A percentile compares a stretch with the other conserved stretches of the same genome.
Evolutionary conservation across 1,284 basidiomycete species (phyloP).

Genomic region (Mycosarcoma maydis): DNA sequence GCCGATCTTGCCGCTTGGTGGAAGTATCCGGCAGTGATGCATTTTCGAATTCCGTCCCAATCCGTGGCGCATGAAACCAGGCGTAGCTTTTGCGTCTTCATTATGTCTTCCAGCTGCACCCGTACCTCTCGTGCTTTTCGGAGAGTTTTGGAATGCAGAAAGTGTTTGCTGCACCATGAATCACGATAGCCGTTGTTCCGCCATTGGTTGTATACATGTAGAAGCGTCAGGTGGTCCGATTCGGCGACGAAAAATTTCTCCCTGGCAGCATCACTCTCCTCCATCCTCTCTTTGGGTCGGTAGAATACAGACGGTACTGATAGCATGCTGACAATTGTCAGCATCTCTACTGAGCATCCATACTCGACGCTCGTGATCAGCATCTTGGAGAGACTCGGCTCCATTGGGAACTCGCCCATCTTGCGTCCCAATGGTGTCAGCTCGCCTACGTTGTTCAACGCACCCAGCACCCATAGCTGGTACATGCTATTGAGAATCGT

Average conservation of each 20-base stretch:
- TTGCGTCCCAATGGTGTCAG: slow-evolving; percentile 89
- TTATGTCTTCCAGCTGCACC: slow-evolving; percentile 94
- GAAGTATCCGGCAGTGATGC: slow-evolving; percentile 97
- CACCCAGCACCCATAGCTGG: slow-evolving; percentile 97
- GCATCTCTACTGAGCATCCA: slow-evolving; percentile 91
- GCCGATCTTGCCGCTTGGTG: slow-evolving; percentile 98
- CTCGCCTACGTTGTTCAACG: slow-evolving; percentile 96
- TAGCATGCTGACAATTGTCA: slow-evolving; percentile 98
- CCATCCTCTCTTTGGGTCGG: slow-evolving; percentile 90
- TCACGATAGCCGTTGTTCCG: slow-evolving; percentile 89
- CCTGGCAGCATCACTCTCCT: slow-evolving; percentile 93
- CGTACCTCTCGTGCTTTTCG: slow-evolving; percentile 97
- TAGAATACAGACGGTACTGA: slow-evolving; percentile 94
- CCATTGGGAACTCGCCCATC: slow-evolving; percentile 88
- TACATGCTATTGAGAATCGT: slow-evolving; percentile 87
- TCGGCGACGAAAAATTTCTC: slow-evolving; percentile 99
- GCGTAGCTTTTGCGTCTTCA: slow-evolving; percentile 96
- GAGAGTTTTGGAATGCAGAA: slow-evolving; percentile 93
- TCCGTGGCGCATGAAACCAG: slow-evolving; percentile 90
- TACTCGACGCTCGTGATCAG: slow-evolving; percentile 93
- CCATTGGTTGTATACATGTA: slow-evolving; percentile 99
- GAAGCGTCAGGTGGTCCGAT: slow-evolving; percentile 91
- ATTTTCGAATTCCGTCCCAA: slow-evolving; percentile 95
- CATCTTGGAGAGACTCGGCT: slow-evolving; percentile 96
- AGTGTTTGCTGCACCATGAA: slow-evolving; percentile 92